phyloP scores from a whole-genome alignment of 1,284 basidiomycete species.

The Ceratorhiza oryzae-sativae region DNA sequence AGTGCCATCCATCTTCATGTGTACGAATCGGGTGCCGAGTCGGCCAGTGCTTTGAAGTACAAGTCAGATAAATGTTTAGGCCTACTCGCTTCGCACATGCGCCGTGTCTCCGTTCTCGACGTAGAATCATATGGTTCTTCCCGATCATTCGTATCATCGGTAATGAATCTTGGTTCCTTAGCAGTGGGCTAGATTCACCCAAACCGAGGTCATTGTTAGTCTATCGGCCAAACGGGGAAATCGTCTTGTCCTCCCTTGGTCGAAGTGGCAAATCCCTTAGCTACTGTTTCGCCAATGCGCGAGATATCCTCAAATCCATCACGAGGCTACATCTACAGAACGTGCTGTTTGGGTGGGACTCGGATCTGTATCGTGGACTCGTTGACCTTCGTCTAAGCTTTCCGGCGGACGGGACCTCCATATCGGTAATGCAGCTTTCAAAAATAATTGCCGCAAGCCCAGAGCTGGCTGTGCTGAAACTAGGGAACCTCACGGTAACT shows the following conservation, averaged over 20 bases:
- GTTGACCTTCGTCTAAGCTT: conserved; percentile 7
- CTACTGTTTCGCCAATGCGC: not conserved
- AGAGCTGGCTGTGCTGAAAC: not conserved
- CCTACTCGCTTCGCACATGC: not conserved
- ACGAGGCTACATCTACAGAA: not conserved
- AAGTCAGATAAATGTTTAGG: not conserved
- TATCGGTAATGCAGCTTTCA: not conserved
- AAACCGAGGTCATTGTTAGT: not conserved
- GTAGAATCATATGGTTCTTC: not conserved
- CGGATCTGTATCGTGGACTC: not conserved
- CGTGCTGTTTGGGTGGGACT: not conserved
- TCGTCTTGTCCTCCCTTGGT: not conserved
- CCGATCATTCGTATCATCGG: not conserved
- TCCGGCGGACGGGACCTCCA: not conserved
- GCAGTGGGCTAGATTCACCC: not conserved
- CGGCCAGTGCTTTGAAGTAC: not conserved
- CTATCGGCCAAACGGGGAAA: not conserved
- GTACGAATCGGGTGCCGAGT: not conserved
- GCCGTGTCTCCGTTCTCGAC: not conserved
- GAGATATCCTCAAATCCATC: not conserved
- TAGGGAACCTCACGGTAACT: not conserved
- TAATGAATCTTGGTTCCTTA: not conserved
- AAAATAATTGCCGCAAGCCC: not conserved
- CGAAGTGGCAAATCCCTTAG: not conserved
- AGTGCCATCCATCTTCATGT: not conserved